Percentiles rank a stretch among this genome's conserved stretches.
These are phyloP conservation scores for Fusarium penzigii DNA, from an alignment of 2,329 filamentous ascomycete species.

Conservation along the genomic window DNA sequence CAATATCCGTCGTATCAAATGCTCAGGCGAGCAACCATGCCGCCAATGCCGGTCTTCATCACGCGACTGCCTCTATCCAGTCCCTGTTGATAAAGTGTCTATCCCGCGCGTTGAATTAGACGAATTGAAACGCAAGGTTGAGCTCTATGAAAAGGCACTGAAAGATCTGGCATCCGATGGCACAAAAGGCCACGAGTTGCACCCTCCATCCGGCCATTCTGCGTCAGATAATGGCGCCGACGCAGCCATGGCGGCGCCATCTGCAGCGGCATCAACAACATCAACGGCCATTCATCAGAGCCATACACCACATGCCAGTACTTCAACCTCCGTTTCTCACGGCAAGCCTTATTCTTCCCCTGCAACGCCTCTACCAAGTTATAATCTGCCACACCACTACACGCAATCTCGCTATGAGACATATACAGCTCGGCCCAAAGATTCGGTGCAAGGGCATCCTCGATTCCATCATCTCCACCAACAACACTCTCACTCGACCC, in stretches of 20 bases:
- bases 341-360: conserved; percentile 9
- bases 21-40: conserved; percentile 52
- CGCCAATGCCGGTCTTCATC: conserved; percentile 44
- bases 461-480: conserved; percentile 8
- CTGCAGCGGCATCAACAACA: neutral
- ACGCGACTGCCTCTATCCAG: conserved; percentile 50
- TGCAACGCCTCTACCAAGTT: conserved; percentile 7
- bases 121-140: conserved; percentile 40
- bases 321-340: conserved; percentile 11
- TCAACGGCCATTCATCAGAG: conserved; percentile 6
- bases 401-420: conserved; percentile 10
- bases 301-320: conserved; percentile 3
- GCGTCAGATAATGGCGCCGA: conserved; percentile 15
- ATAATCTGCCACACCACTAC: conserved; percentile 2
- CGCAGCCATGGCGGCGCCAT: conserved; percentile 8
- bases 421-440: conserved; percentile 13
- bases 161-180: conserved; percentile 38
- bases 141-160: conserved; percentile 42
- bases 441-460: conserved; percentile 1
- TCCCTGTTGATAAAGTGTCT: conserved; percentile 44
- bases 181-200: conserved; percentile 35
- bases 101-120: conserved; percentile 45
- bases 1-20: conserved; percentile 54
- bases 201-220: conserved; percentile 28
- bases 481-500: neutral